phyloP scores from a whole-genome alignment of 768 basidiomycete genomes.

The Sutorius australiensis region DNA sequence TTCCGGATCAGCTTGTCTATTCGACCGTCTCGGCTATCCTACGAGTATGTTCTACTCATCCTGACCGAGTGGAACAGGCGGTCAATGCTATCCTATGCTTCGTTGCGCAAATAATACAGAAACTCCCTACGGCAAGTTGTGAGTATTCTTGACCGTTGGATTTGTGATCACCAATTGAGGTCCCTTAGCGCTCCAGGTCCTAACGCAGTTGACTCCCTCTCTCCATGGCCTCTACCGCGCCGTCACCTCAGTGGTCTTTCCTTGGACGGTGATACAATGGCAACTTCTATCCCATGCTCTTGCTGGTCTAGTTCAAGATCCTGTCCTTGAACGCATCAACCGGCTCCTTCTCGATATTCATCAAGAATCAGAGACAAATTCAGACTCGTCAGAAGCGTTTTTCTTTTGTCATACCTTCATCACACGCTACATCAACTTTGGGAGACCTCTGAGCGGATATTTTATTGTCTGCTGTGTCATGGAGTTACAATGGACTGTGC shows the following conservation, averaged over 20 bases:
- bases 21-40: conserved; percentile 76
- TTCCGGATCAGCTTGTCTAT: conserved; percentile 81
- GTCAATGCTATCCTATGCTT: conserved; percentile 62
- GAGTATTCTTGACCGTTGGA: conserved; percentile 25
- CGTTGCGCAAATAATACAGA: conserved; percentile 51
- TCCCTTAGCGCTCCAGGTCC: conserved; percentile 56
- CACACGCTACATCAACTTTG: conserved; percentile 68
- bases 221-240: conserved; percentile 87
- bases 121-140: conserved; percentile 55
- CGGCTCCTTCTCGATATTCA: conserved; percentile 60
- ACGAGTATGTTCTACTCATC: conserved; percentile 54
- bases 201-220: conserved; percentile 75
- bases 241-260: conserved; percentile 71
- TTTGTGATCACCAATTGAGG: neutral
- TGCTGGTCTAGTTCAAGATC: conserved; percentile 58
- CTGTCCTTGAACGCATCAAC: conserved; percentile 70
- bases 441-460: conserved; percentile 80
- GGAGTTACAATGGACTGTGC: conserved; percentile 80
- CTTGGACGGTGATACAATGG: conserved; percentile 73
- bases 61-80: conserved; percentile 45
- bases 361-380: conserved; percentile 48
- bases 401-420: conserved; percentile 66
- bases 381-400: conserved; percentile 30
- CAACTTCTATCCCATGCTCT: conserved; percentile 48
- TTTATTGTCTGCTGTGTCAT: conserved; percentile 88